A percentile compares a stretch with the other conserved stretches of the same genome.
Conservation (phyloP, 2,329 filamentous ascomycete species). For the Colletotrichum nymphaeae region DNA sequence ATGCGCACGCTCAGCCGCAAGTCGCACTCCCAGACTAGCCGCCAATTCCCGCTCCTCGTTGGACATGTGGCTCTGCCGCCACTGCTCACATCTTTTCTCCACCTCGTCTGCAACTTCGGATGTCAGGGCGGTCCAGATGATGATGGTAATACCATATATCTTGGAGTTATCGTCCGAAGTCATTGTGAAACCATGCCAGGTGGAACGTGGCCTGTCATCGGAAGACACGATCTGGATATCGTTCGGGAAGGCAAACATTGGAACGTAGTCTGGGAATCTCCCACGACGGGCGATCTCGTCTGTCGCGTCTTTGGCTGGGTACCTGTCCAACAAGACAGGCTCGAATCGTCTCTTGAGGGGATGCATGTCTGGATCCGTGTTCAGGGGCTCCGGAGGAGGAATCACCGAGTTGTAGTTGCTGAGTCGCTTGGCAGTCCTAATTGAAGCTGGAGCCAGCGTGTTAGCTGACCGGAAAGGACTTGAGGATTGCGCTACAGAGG, state of each 20-base stretch:
- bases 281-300: constrained; percentile 86
- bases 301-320: constrained; percentile 84
- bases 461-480: constrained; percentile 35
- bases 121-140: constrained; percentile 91
- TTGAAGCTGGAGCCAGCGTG: constrained; percentile 57
- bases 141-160: constrained; percentile 90
- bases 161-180: constrained; percentile 92
- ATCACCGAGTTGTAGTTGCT: constrained; percentile 99
- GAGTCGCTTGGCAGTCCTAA: constrained; percentile 85
- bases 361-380: constrained; percentile 92
- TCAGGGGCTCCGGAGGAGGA: constrained; percentile 89
- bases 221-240: constrained; percentile 97
- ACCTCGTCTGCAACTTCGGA: constrained; percentile 84
- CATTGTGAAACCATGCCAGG: constrained; percentile 99
- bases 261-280: constrained; percentile 95
- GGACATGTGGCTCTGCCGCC: constrained; percentile 88
- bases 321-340: constrained; percentile 93
- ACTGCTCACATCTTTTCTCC: constrained; percentile 84
- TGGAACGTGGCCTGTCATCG: constrained; percentile 92
- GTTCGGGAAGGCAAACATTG: constrained; percentile 99
- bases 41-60: constrained; percentile 92
- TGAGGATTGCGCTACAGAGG: constrained; percentile 29
- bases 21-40: constrained; percentile 87
- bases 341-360: constrained; percentile 94
- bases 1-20: constrained; percentile 89